Evolutionary conservation across 108 stramenopile genomes (phyloP).

Genomic region (Nannochloropsis granulata): DNA sequence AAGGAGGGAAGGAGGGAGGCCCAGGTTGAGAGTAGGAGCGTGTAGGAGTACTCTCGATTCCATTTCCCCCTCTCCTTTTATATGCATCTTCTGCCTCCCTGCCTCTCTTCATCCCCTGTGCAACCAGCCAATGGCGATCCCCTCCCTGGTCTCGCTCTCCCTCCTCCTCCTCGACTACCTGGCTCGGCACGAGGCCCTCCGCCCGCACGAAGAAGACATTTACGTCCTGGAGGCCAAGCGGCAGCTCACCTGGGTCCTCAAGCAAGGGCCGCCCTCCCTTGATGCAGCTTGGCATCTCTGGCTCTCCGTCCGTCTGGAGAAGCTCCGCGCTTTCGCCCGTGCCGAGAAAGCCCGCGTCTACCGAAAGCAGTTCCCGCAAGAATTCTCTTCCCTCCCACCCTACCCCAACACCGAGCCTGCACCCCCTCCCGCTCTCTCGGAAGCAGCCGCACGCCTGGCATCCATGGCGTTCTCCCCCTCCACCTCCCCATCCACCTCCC

Average conservation of each 20-base stretch:
- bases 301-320: neutral
- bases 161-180: neutral
- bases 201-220: neutral
- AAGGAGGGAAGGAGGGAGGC: too few relatives aligned
- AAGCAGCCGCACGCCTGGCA: neutral
- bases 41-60: neutral
- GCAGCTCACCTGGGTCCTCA: neutral
- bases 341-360: neutral
- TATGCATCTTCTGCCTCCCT: neutral
- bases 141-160: neutral
- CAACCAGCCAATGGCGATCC: neutral
- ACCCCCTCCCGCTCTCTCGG: neutral
- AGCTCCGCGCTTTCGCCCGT: neutral
- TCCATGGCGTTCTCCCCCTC: neutral
- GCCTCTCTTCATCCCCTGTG: neutral
- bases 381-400: neutral
- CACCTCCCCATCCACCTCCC: neutral
- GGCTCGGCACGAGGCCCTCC: neutral
- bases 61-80: neutral
- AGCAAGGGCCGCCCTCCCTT: neutral
- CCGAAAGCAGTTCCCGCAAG: neutral
- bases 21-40: too few relatives aligned
- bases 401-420: neutral
- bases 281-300: neutral
- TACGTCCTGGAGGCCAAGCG: neutral